Conservation (phyloP, 352 stramenopile species). For the Blastocystis sp. region DNA sequence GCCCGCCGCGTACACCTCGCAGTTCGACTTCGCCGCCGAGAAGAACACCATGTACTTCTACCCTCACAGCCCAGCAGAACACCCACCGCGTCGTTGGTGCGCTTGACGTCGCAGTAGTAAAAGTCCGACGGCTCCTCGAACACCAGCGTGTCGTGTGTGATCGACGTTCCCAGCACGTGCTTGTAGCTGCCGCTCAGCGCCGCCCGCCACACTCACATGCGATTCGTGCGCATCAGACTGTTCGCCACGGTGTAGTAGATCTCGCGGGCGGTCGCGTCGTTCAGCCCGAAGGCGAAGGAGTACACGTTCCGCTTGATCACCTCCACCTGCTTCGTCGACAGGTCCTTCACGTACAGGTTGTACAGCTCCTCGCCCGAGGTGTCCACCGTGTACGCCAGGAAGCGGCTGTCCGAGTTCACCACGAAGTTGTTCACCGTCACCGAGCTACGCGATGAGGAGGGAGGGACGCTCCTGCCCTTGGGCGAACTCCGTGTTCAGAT, state of each 20-base stretch:
- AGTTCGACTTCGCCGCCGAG: conserved; percentile 39
- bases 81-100: conserved; percentile 45
- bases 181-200: conserved; percentile 1
- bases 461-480: neutral
- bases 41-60: conserved; percentile 48
- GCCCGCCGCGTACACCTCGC: conserved; percentile 29
- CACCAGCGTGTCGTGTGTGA: conserved; percentile 29
- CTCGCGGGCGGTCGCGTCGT: neutral
- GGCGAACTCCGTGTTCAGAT: conserved; percentile 50
- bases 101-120: conserved; percentile 67
- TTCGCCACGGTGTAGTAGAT: conserved; percentile 60
- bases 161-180: conserved; percentile 45
- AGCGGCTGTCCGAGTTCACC: conserved; percentile 26
- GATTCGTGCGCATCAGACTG: conserved; percentile 51
- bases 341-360: conserved; percentile 68
- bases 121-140: conserved; percentile 52
- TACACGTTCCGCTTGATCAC: conserved; percentile 65
- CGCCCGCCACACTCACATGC: neutral
- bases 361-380: conserved; percentile 62
- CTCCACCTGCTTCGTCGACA: conserved; percentile 26
- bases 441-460: neutral
- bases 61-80: neutral
- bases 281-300: conserved; percentile 55
- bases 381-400: conserved; percentile 49
- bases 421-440: conserved; percentile 67